phyloP scores from a whole-genome alignment of 2,329 filamentous ascomycete species.

The Penicillium janthinellum region DNA sequence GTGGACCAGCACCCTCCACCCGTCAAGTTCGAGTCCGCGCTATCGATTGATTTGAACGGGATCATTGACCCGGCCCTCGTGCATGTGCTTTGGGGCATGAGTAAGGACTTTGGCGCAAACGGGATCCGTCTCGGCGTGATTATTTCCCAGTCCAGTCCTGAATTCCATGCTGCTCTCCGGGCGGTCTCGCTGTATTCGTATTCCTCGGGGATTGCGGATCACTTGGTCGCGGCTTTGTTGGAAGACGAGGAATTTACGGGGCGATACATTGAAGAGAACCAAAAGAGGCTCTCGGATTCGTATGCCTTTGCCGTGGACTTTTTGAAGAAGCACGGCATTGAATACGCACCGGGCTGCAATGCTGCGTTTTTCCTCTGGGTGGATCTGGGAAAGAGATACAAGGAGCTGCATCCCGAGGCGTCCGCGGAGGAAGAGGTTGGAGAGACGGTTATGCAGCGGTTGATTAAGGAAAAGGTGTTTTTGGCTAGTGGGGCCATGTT shows the following conservation, averaged over 20 bases:
- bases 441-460: slow-evolving; percentile 35
- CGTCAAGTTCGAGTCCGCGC: slow-evolving; percentile 49
- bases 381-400: slow-evolving; percentile 46
- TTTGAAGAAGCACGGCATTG: slow-evolving; percentile 47
- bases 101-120: slow-evolving; percentile 59
- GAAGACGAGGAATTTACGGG: slow-evolving; percentile 50
- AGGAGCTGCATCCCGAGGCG: slow-evolving; percentile 23
- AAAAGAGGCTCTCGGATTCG: slow-evolving; percentile 41
- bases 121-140: slow-evolving; percentile 57
- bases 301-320: slow-evolving; percentile 44
- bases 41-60: slow-evolving; percentile 47
- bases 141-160: slow-evolving; percentile 51
- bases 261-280: slow-evolving; percentile 50
- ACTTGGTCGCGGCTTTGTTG: slow-evolving; percentile 44
- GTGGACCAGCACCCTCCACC: slow-evolving; percentile 28
- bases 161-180: slow-evolving; percentile 45
- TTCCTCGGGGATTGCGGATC: slow-evolving; percentile 48
- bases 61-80: slow-evolving; percentile 54
- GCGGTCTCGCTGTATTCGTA: slow-evolving; percentile 51
- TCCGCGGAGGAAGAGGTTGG: slow-evolving; percentile 20
- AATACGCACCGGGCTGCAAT: slow-evolving; percentile 53
- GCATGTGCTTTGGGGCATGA: slow-evolving; percentile 54
- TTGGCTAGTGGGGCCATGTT: slow-evolving; percentile 40
- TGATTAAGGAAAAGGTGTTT: slow-evolving; percentile 42
- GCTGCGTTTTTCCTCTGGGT: slow-evolving; percentile 62